Percentiles rank a stretch among this genome's conserved stretches.
Conservation (phyloP, 352 stramenopile species). For the Phytophthora europaea region DNA sequence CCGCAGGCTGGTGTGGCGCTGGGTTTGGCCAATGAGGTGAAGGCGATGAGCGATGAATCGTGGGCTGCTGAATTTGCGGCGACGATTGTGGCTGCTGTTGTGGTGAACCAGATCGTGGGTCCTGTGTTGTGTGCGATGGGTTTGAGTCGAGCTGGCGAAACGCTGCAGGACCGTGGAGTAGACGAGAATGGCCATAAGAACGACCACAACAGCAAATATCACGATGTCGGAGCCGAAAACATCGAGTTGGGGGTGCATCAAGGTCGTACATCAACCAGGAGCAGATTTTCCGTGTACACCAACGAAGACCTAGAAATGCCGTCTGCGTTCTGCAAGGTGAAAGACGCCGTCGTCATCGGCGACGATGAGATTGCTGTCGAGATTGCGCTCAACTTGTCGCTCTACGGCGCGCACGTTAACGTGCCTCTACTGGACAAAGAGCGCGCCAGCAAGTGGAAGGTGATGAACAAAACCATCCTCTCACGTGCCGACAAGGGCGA, state of each 20-base stretch:
- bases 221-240: too few relatives aligned
- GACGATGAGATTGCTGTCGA: constrained; percentile 73
- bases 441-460: constrained; percentile 60
- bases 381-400: constrained; percentile 63
- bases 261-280: neutral
- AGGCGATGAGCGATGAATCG: constrained; percentile 57
- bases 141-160: constrained; percentile 61
- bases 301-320: too few relatives aligned
- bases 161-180: constrained; percentile 43
- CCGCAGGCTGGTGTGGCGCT: constrained; percentile 71
- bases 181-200: too few relatives aligned
- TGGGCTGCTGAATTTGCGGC: constrained; percentile 70
- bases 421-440: constrained; percentile 69
- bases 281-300: neutral
- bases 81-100: constrained; percentile 72
- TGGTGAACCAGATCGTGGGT: constrained; percentile 79
- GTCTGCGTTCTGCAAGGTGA: constrained; percentile 50
- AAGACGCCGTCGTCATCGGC: constrained; percentile 66
- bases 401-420: constrained; percentile 71
- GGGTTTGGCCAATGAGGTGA: constrained; percentile 71
- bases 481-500: constrained; percentile 59
- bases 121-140: constrained; percentile 69
- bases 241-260: neutral
- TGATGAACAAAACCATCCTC: constrained; percentile 70
- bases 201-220: too few relatives aligned